Evolutionary conservation across 805 yeast species (phyloP).

Genomic region (Metschnikowia lochheadii): DNA sequence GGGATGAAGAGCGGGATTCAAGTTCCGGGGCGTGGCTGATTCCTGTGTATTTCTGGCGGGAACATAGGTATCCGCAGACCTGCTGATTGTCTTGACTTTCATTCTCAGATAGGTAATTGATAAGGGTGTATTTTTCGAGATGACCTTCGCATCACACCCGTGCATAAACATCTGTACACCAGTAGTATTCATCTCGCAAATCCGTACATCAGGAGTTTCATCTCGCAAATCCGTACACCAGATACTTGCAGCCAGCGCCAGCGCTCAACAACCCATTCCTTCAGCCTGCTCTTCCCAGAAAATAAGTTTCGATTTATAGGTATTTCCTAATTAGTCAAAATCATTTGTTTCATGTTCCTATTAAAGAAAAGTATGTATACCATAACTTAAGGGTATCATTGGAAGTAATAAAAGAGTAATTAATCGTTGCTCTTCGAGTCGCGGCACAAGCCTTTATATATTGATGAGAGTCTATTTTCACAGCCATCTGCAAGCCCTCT

Average conservation of each 20-base stretch:
- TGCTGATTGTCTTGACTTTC: conserved; percentile 85
- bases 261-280: too few species aligned
- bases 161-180: background rate
- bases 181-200: background rate
- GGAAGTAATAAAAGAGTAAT: too few species aligned
- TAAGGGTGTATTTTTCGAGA: background rate
- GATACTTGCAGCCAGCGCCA: background rate
- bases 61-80: conserved; percentile 88
- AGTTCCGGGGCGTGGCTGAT: conserved; percentile 78
- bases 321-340: too few species aligned
- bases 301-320: too few species aligned
- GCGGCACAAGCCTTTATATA: background rate
- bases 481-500: conserved; percentile 1
- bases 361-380: background rate
- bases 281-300: background rate
- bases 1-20: conserved; percentile 93
- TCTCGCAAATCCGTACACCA: background rate
- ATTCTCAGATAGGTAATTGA: conserved; percentile 20
- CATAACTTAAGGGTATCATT: background rate
- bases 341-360: too few species aligned
- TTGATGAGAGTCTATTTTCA: background rate
- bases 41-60: conserved; percentile 91
- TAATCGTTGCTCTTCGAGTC: too few species aligned
- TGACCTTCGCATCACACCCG: conserved; percentile 2
- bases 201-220: background rate